Evolutionary conservation across 2,329 filamentous ascomycete species (phyloP), one percentile per base, ranked within the genome.

Genomic region (Epichloe elymi): DNA sequence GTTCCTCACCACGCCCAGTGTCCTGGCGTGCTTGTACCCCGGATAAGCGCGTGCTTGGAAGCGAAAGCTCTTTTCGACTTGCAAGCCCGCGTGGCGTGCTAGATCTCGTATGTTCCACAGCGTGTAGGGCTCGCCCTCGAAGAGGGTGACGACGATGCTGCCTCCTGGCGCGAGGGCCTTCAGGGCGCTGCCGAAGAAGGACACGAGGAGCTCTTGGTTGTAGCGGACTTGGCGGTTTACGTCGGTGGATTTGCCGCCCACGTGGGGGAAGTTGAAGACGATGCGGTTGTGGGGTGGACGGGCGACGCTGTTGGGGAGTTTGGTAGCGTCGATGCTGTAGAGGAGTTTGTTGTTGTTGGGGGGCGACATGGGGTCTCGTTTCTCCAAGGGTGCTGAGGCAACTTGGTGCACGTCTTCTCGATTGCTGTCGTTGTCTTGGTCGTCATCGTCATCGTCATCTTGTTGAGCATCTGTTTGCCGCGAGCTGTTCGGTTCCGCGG

Each of bases 191-290:
- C 66, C 64, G 69, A 88, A 88, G 69, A 87, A 87, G 42, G 73
- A 71, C 14, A 86, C 82, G 37, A 88, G 74, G 48, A 88, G 73
- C 61, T 85, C 81, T 68, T 95, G 90, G 70, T 98, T 97, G 65
- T 87, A 81, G 51, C 93, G 82, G 14, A 96, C 89, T 69, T 98
- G 93, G 37, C 93, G 78, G 71, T 96, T 96, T 51, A 96, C 85
- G 70, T 97, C 90, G 59, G 85, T 97, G 57, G 81, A 86, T 61
- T 94, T 83, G 44, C 93, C 93, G 56, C 93, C 93, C 3, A 94
- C 86, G 70, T 98, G 93, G 37, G 93, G 93, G 67, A 98, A 98
- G 74, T 96, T 95, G 79, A 97, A 98, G 57, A 91, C 75, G 55
- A 97, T 83, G 51, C 81, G 78, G 65, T 95, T 83, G 74, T 85